phyloP scores from a whole-genome alignment of 768 basidiomycete species.

The Phanerodontia chrysosporium region DNA sequence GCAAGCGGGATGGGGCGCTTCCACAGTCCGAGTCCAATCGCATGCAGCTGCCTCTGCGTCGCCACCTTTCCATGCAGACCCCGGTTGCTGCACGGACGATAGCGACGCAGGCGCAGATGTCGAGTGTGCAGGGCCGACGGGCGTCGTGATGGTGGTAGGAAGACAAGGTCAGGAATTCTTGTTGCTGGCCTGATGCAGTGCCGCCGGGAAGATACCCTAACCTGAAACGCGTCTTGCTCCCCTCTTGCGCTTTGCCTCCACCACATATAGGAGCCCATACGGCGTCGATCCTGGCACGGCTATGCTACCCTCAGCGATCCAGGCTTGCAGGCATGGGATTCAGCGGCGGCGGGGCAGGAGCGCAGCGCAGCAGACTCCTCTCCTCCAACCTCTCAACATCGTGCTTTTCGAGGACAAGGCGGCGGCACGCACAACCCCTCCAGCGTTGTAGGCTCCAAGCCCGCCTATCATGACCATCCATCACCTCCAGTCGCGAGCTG shows the following conservation, averaged over 20 bases:
- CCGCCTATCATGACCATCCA: not conserved
- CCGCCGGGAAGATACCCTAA: not conserved
- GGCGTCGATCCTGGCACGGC: not conserved
- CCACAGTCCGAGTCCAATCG: slow-evolving; percentile 47
- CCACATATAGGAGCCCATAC: not conserved
- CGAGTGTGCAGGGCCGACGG: too few relatives aligned
- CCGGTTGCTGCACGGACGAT: not conserved
- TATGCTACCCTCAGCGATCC: not conserved
- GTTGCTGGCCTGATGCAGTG: slow-evolving; percentile 8
- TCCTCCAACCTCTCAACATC: not conserved
- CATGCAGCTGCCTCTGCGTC: too few relatives aligned
- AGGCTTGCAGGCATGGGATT: not conserved
- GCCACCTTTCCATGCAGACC: not conserved
- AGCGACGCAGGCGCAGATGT: not conserved
- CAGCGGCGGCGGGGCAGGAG: not conserved
- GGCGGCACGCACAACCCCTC: too few relatives aligned
- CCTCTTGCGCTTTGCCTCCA: not conserved
- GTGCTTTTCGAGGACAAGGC: not conserved
- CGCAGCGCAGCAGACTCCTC: not conserved
- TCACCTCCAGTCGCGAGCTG: not conserved
- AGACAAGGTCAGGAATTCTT: not conserved
- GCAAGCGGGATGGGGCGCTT: too few relatives aligned
- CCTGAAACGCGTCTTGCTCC: not conserved
- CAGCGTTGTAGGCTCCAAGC: not conserved
- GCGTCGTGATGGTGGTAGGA: not conserved